Base-by-base conservation (phyloP, 2,329 filamentous ascomycete genomes). In the Huntiella bhutanensis region DNA sequence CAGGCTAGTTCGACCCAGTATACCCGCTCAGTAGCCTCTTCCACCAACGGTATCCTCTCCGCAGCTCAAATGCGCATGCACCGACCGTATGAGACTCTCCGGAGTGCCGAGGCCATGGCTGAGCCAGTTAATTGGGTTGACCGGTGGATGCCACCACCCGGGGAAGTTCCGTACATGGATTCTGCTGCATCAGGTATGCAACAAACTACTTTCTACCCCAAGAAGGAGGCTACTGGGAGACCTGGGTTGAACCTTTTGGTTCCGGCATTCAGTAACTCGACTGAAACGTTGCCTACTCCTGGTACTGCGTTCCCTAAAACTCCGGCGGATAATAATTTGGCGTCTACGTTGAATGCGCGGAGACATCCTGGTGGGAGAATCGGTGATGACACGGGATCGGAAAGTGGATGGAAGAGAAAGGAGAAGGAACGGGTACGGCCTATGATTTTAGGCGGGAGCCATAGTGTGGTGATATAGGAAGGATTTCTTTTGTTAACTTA, bases 221-320 rank as follows among this genome's bases (percentile, higher is more conserved):
- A 11, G 15, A 28, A 6, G 33, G 11, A 37, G 6, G 12, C 43
- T 2, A 17, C 33, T 2, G 28, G 33, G 11, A 40, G 45, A 19
- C 49, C 45, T 5, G 45, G 45, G 7, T 39, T 50, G 19, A 50
- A 50, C 22, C 41, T 50, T 19, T n/a, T 50, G 1, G 49, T 50
- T 5, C 49, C 49, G 5, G 45, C 37, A 5, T 50, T 50, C 10
- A 50, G 49, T 19, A 40, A 41, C 22, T 45, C 41, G 12, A 48
- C 45, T 4, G 49, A 50, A 16, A 50, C 49, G 15, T 28, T 50
- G 15, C 41, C 42, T 7, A 50, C 49, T 8, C 49, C 49, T 3
- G 43, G 41, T n/a, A 48, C 40, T 12, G 35, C 42, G 22, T 47
- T 45, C 16, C 48, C 48, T 3, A 49, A 49, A 37, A 48, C 49